These are phyloP conservation scores for Ophiostoma himal-ulmi DNA, from an alignment of 2,329 filamentous ascomycete genomes.

Conservation along the genomic window DNA sequence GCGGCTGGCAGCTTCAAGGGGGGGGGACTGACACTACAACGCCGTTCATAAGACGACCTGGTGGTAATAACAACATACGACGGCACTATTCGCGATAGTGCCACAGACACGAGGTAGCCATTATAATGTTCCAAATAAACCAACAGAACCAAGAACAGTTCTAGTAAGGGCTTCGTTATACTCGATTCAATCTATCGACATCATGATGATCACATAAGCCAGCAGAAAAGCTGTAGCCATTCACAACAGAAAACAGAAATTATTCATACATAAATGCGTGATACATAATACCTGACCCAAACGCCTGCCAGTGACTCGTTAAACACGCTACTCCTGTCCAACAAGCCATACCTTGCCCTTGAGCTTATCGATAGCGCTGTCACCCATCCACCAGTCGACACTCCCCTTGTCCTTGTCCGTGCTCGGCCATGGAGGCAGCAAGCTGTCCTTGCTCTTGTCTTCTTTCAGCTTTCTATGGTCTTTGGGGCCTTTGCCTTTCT, in stretches of 20 bases:
- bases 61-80: not conserved
- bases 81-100: not conserved
- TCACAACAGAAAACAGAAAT: not conserved
- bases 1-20: not conserved
- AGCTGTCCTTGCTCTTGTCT: not conserved
- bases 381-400: conserved; percentile 48
- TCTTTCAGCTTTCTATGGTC: conserved; percentile 14
- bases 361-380: conserved; percentile 49
- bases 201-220: not conserved
- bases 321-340: conserved; percentile 32
- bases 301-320: not conserved
- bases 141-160: not conserved
- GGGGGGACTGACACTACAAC: not conserved
- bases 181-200: not conserved
- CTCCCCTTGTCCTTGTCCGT: conserved; percentile 31
- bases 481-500: conserved; percentile 17
- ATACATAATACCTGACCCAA: not conserved
- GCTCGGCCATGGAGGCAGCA: conserved; percentile 14
- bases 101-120: not conserved
- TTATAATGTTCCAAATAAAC: not conserved
- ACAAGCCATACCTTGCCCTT: conserved; percentile 52
- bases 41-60: not conserved
- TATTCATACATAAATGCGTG: not conserved
- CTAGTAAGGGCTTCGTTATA: not conserved
- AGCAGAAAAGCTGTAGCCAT: no score